Evolutionary conservation across 2,329 filamentous ascomycete species (phyloP), one percentile per base, ranked within the genome.

Genomic region (Cryphonectria nitschkei): DNA sequence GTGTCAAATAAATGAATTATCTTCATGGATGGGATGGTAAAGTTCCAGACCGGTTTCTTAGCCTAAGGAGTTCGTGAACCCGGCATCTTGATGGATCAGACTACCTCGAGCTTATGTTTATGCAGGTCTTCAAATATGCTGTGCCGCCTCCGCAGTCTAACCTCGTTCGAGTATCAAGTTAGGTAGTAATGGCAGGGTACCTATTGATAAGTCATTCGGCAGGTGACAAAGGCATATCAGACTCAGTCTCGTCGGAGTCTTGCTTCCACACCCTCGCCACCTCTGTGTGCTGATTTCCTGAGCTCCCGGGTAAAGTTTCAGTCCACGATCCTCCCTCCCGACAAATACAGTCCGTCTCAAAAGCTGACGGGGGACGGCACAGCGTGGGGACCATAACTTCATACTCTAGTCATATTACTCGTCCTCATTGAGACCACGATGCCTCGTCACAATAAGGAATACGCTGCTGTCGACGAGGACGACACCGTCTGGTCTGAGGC

Each of bases 401-500:
- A 19, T 22, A 13, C 19, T 5, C 7, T 11, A 39, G n/a, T 26
- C 60, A 37, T 62, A 37, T 41, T 19, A 13, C 34, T 62, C 4
- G 34, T 37, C 9, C 34, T 62, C 19, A 39, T 22, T 9, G 4
- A 26, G 2, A 34, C 11, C 34, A 29, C 26, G 11, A 64, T 64
- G 61, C 61, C 61, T 22, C 32, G 29, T 9, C 14, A 16, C 19
- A 46, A 7, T 3, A 64, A 64, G n/a, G 61, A 64, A n/a, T 64
- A 43, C 39, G 32, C 61, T 46, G 37, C 61, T 29, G 61, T 64
- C n/a, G n/a, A 64, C 19, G 61, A 43, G n/a, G 61, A 64, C 13
- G 61, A 64, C 14, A 32, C 61, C 19, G 39, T 16, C 19, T 64
- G 61, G 61, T 64, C 61, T 3, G 61, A 64, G 43, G 61, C 61